phyloP scores from a whole-genome alignment of 208 protist species.

The Tritrichomonas musculus region DNA sequence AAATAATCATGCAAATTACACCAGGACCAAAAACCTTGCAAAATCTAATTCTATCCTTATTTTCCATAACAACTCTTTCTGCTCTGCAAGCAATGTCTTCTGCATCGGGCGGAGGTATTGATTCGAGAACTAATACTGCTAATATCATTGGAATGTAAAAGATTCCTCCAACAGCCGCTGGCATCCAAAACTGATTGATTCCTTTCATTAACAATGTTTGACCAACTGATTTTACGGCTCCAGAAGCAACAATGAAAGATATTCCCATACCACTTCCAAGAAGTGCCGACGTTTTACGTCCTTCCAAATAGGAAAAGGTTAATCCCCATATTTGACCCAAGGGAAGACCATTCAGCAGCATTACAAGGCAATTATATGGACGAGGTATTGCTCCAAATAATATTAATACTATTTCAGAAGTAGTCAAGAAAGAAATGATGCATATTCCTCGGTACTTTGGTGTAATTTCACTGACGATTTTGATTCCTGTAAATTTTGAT shows the following conservation, averaged over 20 bases:
- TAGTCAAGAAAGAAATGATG: background rate
- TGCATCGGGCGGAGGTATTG: background rate
- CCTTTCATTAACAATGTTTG: background rate
- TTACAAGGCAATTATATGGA: background rate
- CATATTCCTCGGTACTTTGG: background rate
- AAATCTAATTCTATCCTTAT: background rate
- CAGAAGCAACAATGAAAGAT: background rate
- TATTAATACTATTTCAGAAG: background rate
- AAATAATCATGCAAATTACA: background rate
- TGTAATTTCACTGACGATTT: background rate
- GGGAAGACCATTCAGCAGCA: background rate
- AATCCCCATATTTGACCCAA: background rate
- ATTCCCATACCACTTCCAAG: background rate
- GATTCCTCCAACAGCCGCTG: background rate
- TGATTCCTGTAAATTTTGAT: background rate
- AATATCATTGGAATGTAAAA: background rate
- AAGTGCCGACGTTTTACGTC: background rate
- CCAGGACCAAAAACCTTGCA: background rate
- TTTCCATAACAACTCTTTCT: background rate
- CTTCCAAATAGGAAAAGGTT: background rate
- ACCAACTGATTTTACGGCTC: background rate
- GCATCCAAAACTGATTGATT: background rate
- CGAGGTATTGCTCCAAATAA: background rate
- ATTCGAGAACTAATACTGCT: background rate
- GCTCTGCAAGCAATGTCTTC: background rate